Conservation (phyloP, 345 rosid species). For the Durio zibethinus region DNA sequence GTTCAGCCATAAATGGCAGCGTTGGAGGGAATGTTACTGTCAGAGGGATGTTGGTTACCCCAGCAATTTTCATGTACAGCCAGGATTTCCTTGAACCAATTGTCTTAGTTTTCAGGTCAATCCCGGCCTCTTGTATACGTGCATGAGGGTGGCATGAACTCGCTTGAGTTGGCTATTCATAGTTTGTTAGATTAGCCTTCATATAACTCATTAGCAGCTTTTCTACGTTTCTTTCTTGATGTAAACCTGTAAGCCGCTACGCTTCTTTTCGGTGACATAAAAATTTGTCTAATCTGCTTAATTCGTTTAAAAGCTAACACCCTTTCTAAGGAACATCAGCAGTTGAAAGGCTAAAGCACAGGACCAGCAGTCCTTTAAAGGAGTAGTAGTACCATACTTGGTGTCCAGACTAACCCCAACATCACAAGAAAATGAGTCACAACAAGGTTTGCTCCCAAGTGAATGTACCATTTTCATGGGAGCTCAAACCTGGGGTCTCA, state of each 20-base stretch:
- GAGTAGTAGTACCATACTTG: neutral
- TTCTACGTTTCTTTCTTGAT: constrained; percentile 16
- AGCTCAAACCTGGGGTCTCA: constrained; percentile 36
- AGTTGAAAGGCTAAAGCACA: constrained; percentile 3
- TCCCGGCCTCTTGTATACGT: neutral
- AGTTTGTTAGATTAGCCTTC: neutral
- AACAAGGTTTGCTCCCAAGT: constrained; percentile 5
- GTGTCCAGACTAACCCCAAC: neutral
- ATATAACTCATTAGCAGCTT: constrained; percentile 16
- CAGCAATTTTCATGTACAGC: neutral
- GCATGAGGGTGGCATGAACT: neutral
- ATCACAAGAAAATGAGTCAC: constrained; percentile 19
- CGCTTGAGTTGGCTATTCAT: neutral
- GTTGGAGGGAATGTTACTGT: constrained; percentile 1
- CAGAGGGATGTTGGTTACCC: neutral
- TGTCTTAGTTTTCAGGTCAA: neutral
- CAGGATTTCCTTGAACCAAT: neutral
- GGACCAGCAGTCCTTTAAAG: neutral
- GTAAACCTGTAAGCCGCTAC: constrained; percentile 2
- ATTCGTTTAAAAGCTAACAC: constrained; percentile 12
- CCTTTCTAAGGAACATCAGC: constrained; percentile 7
- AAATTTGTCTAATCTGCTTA: neutral
- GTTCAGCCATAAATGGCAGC: neutral
- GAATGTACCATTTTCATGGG: constrained; percentile 38
- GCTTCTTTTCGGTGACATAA: neutral